Evolutionary conservation across 768 basidiomycete species (phyloP).

Genomic region (Mycena latifolia): DNA sequence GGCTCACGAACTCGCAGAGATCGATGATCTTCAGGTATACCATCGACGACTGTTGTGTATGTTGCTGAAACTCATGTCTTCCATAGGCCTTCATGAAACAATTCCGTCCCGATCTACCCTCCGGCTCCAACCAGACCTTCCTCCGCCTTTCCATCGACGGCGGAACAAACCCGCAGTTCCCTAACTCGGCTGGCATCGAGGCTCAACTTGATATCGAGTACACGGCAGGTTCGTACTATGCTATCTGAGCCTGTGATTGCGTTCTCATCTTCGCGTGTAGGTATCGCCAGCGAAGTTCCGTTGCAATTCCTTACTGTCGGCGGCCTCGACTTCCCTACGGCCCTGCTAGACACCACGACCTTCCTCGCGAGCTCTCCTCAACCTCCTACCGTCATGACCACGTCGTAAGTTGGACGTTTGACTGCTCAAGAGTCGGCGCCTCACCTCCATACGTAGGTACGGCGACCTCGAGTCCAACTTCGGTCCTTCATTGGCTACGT

Average conservation of each 20-base stretch:
- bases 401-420: constrained; percentile 45
- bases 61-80: background rate
- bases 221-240: constrained; percentile 20
- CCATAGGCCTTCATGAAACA: constrained; percentile 23
- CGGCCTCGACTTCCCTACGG: constrained; percentile 60
- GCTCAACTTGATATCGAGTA: constrained; percentile 33
- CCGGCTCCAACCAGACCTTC: constrained; percentile 33
- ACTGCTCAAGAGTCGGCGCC: background rate
- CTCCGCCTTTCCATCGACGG: constrained; percentile 29
- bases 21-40: too few relatives aligned
- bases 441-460: constrained; percentile 17
- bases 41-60: constrained; percentile 35
- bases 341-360: constrained; percentile 44
- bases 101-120: constrained; percentile 31
- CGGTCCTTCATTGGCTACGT: constrained; percentile 48
- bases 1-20: constrained; percentile 21
- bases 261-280: constrained; percentile 59
- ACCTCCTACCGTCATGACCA: constrained; percentile 63
- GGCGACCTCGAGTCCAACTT: constrained; percentile 25
- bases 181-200: constrained; percentile 25
- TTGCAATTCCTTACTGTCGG: constrained; percentile 55
- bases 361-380: constrained; percentile 59
- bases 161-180: constrained; percentile 30
- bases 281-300: constrained; percentile 44
- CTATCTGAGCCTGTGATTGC: constrained; percentile 50